Percentiles rank a stretch among this genome's conserved stretches.
phyloP scores from a whole-genome alignment of 2,329 filamentous ascomycete species.

The Scytalidium lignicola region DNA sequence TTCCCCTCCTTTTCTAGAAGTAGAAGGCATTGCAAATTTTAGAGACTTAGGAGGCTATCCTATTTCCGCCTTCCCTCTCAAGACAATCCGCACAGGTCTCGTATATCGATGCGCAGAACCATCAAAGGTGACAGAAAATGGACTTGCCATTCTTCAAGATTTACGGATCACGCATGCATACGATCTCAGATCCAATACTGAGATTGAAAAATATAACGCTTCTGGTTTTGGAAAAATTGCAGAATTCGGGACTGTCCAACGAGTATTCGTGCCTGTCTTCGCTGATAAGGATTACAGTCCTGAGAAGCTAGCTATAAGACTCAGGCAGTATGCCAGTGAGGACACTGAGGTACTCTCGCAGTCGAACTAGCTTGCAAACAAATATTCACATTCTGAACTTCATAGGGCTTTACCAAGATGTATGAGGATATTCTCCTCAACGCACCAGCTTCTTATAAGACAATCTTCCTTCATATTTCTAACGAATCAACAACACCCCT shows the following conservation, averaged over 20 bases:
- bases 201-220: constrained; percentile 44
- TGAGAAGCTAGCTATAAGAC: constrained; percentile 56
- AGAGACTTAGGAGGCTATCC: constrained; percentile 61
- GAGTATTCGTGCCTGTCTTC: constrained; percentile 63
- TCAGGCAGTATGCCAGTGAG: constrained; percentile 52
- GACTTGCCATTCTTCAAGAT: constrained; percentile 43
- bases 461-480: constrained; percentile 39
- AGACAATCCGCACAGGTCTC: constrained; percentile 44
- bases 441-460: constrained; percentile 47
- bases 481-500: constrained; percentile 41
- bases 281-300: constrained; percentile 54
- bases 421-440: constrained; percentile 56
- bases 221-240: constrained; percentile 32
- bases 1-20: constrained; percentile 42
- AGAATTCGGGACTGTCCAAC: constrained; percentile 45
- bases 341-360: constrained; percentile 36
- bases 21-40: constrained; percentile 62
- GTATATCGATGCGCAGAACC: constrained; percentile 68
- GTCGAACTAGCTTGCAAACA: no score
- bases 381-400: constrained; percentile 9
- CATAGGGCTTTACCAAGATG: constrained; percentile 55
- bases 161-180: constrained; percentile 62
- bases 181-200: constrained; percentile 59
- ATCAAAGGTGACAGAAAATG: constrained; percentile 48
- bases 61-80: constrained; percentile 28